phyloP scores from a whole-genome alignment of 495 filamentous ascomycete genomes.

The Penicillium parvum region DNA sequence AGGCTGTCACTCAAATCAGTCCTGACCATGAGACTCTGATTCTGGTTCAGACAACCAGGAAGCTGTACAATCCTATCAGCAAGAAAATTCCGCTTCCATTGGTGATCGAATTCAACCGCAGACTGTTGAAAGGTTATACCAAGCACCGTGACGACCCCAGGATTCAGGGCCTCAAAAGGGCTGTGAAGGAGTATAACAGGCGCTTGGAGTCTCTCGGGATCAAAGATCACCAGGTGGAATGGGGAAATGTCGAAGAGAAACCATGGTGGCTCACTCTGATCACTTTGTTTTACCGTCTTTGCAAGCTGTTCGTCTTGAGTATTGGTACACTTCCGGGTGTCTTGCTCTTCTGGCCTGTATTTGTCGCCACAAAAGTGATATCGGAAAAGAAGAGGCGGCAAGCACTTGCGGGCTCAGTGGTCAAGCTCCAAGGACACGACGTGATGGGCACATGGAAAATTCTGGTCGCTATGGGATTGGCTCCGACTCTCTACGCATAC shows the following conservation, averaged over 20 bases:
- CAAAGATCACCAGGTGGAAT: slow-evolving; percentile 92
- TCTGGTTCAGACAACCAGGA: slow-evolving; percentile 89
- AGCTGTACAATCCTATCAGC: slow-evolving; percentile 86
- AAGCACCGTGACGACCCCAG: slow-evolving; percentile 85
- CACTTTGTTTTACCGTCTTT: slow-evolving; percentile 72
- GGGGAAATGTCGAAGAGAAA: slow-evolving; percentile 60
- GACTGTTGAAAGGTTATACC: slow-evolving; percentile 83
- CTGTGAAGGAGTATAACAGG: slow-evolving; percentile 80
- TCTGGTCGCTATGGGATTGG: slow-evolving; percentile 83
- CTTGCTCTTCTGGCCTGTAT: slow-evolving; percentile 84
- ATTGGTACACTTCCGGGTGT: slow-evolving; percentile 83
- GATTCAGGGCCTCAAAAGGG: slow-evolving; percentile 69
- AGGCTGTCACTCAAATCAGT: slow-evolving; percentile 83
- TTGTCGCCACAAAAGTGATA: slow-evolving; percentile 83
- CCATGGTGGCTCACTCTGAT: slow-evolving; percentile 66
- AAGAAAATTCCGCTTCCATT: slow-evolving; percentile 90
- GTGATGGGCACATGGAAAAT: slow-evolving; percentile 98
- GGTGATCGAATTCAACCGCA: slow-evolving; percentile 91
- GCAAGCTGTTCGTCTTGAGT: slow-evolving; percentile 68
- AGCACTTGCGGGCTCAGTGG: slow-evolving; percentile 83
- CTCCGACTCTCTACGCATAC: slow-evolving; percentile 75
- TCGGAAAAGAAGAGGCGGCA: slow-evolving; percentile 80
- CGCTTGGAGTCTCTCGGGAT: slow-evolving; percentile 78
- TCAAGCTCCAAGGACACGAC: slow-evolving; percentile 88
- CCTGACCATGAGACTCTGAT: slow-evolving; percentile 96